These are phyloP conservation scores for Fusarium pseudograminearum DNA, from an alignment of 2,329 filamentous ascomycete species.

Conservation along the genomic window DNA sequence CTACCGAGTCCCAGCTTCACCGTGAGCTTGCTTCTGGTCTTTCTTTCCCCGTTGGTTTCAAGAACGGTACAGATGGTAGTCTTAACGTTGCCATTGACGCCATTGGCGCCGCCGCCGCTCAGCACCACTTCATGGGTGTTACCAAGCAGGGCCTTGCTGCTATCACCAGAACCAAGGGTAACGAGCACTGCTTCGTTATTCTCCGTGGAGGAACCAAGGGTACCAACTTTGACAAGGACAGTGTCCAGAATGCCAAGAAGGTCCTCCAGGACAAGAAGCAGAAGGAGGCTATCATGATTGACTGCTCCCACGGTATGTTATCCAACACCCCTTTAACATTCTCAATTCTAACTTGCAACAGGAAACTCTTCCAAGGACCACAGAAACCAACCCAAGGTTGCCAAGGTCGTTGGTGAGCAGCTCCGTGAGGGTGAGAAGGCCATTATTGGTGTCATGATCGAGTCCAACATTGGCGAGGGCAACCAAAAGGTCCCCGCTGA, in stretches of 20 bases:
- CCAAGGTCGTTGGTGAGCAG: constrained; percentile 84
- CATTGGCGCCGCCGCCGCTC: constrained; percentile 85
- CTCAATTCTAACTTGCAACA: constrained; percentile 51
- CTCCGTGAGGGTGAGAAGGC: constrained; percentile 86
- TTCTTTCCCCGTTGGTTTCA: constrained; percentile 98
- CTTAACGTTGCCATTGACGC: constrained; percentile 94
- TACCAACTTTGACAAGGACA: constrained; percentile 92
- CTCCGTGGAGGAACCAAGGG: constrained; percentile 91
- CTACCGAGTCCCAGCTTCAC: constrained; percentile 96
- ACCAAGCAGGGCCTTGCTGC: constrained; percentile 97
- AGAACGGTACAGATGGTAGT: constrained; percentile 97
- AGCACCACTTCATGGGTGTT: constrained; percentile 98
- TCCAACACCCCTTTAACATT: constrained; percentile 55
- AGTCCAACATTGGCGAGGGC: constrained; percentile 94
- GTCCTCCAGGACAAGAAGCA: constrained; percentile 84
- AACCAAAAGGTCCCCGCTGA: constrained; percentile 90
- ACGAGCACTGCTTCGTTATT: constrained; percentile 98
- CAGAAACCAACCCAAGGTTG: constrained; percentile 95
- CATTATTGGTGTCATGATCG: constrained; percentile 98
- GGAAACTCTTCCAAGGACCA: constrained; percentile 98
- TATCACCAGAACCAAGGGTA: constrained; percentile 92
- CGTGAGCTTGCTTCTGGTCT: constrained; percentile 94
- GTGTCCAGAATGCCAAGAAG: constrained; percentile 82
- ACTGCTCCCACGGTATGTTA: constrained; percentile 90
- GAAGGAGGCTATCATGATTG: constrained; percentile 93